Conservation (phyloP, 140 eudicot species). For the Cichorium intybus region DNA sequence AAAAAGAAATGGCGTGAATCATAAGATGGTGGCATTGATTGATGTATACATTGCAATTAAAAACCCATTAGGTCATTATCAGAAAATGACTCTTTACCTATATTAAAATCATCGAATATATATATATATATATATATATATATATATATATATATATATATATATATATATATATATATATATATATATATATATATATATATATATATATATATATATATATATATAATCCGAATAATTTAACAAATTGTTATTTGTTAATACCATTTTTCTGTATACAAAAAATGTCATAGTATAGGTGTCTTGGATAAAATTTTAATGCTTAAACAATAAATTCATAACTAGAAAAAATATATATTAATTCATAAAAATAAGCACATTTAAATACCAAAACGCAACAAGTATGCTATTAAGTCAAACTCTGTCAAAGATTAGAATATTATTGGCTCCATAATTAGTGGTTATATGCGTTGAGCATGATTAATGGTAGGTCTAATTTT, state of each 20-base stretch:
- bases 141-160: too few relatives aligned
- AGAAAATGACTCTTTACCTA: conserved; percentile 42
- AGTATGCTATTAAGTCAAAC: neutral
- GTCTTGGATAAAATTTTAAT: neutral
- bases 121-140: too few relatives aligned
- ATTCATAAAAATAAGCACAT: neutral
- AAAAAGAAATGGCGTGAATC: conserved; percentile 19
- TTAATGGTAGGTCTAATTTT: neutral
- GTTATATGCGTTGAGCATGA: neutral
- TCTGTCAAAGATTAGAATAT: neutral
- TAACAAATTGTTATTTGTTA: too few relatives aligned
- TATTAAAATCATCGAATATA: conserved; percentile 16
- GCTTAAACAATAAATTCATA: neutral
- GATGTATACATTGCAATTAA: conserved; percentile 24
- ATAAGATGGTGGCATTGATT: conserved; percentile 34
- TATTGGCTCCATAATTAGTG: neutral
- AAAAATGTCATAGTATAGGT: too few relatives aligned
- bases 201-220: too few relatives aligned
- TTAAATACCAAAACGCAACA: neutral
- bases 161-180: too few relatives aligned
- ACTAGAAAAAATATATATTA: neutral
- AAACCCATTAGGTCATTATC: conserved; percentile 32
- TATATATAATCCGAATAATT: too few relatives aligned
- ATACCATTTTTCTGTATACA: too few relatives aligned
- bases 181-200: too few relatives aligned